Base-by-base conservation (phyloP, 768 basidiomycete species). In the Sutorius australiensis region DNA sequence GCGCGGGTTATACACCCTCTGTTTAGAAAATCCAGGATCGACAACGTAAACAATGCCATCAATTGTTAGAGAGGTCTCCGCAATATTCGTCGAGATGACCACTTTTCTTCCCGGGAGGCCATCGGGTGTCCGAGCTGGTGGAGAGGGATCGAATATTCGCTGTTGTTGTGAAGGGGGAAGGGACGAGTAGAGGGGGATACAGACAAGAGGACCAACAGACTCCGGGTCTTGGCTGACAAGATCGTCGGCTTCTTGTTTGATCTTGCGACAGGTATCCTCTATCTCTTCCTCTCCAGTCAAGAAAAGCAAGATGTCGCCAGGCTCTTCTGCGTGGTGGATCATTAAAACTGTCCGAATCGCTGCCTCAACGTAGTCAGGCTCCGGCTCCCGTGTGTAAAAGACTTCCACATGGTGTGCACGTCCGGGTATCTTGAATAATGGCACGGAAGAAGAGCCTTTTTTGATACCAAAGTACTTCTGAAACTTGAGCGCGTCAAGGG, bases 1-100 rank as follows among this genome's bases (percentile, higher is more conserved):
- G 28, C 95, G 82, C 0, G 95, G 97, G 68, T 98, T 98, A 76
- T 98, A 99, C 45, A 98, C 88, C 67, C 95, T 98, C 72, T 98
- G 95, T 72, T 99, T 95, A 32, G 89, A 94, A 74, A 98, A 97
- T 1, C 94, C 95, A 0, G 95, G 92, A 65, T 98, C 95, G 42
- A 98, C 94, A 52, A 98, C 95, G 63, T 98, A 99, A n/a, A 99
- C 95, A 62, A 99, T 98, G 21, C 95, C 95, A 60, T 99, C 95
- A 52, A 99, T 98, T 3, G 95, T 99, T 39, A 98, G 73, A 2
- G 93, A 95, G 2, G 95, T 98, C 72, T 99, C 95, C 3, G 97
- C 97, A 53, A 98, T 93, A 67, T 98, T 99, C 28, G 95, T 99
- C 9, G 94, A 92, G 0, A 99, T 77, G 31, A 99, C 89, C 41